Evolutionary conservation across 2,329 filamentous ascomycete genomes (phyloP).

Genomic region (Cladophialophora carrionii): DNA sequence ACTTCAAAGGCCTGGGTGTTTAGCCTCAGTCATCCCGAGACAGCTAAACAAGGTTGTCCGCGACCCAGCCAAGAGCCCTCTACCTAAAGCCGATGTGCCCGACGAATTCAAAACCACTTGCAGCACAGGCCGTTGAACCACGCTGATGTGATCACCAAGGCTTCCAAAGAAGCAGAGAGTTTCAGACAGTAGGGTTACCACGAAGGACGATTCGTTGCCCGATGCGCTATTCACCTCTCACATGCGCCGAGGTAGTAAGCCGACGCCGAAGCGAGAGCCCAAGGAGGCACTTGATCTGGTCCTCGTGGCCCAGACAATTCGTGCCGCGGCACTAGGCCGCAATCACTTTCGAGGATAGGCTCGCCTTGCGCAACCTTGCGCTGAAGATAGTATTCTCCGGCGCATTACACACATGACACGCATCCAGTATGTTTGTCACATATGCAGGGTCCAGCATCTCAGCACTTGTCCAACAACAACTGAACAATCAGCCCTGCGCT

Average conservation of each 20-base stretch:
- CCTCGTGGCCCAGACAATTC: neutral
- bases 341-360: neutral
- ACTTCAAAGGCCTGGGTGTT: too few species aligned
- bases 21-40: neutral
- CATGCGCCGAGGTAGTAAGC: neutral
- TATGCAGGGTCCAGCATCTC: conserved; percentile 13
- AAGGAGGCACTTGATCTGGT: neutral
- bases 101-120: neutral
- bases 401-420: conserved; percentile 10
- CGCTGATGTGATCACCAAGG: neutral
- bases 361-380: neutral
- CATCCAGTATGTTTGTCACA: conserved; percentile 13
- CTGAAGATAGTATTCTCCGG: conserved; percentile 6
- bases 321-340: neutral
- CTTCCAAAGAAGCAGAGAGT: neutral
- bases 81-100: too few species aligned
- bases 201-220: neutral
- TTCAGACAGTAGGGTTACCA: neutral
- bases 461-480: conserved; percentile 11
- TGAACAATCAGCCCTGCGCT: conserved; percentile 6
- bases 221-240: neutral
- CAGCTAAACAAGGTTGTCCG: neutral
- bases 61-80: neutral
- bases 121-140: neutral
- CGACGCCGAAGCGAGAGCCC: neutral